Evolutionary conservation across 2,329 filamentous ascomycete species (phyloP).

Genomic region (Whalleya microplaca): DNA sequence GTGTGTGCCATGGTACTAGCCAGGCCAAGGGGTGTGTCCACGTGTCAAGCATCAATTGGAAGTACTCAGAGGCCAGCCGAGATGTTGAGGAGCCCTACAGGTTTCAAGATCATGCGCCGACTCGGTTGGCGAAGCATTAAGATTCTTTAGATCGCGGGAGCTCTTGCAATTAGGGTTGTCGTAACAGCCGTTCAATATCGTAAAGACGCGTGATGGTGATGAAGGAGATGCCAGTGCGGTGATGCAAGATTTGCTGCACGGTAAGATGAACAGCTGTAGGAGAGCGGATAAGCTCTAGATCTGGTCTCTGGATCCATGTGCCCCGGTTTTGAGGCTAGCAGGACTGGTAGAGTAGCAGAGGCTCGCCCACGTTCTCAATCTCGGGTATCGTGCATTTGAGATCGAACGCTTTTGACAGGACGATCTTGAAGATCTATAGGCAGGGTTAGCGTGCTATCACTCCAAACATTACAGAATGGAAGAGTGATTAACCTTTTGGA

Average conservation of each 20-base stretch:
- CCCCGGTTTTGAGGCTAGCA: conserved; percentile 39
- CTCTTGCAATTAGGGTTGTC: conserved; percentile 12
- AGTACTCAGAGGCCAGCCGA: not conserved
- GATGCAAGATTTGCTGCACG: not conserved
- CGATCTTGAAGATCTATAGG: conserved; percentile 98
- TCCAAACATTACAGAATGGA: not conserved
- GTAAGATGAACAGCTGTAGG: not conserved
- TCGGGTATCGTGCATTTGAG: conserved; percentile 98
- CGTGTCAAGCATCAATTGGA: conserved; percentile 4
- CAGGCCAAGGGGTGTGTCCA: not conserved
- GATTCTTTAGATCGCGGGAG: not conserved
- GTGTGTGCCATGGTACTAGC: conserved; percentile 2
- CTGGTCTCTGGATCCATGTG: not conserved
- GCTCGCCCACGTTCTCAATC: conserved; percentile 97
- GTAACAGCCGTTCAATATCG: conserved; percentile 24
- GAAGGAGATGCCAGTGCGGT: not conserved
- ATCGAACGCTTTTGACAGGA: conserved; percentile 97
- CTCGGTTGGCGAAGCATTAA: conserved; percentile 1
- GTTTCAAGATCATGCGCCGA: conserved; percentile 5
- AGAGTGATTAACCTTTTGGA: conserved; percentile 75
- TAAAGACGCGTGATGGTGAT: conserved; percentile 10
- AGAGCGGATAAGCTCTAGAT: not conserved
- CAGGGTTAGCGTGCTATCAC: conserved; percentile 10
- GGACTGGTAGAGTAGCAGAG: conserved; percentile 86
- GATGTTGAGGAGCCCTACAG: not conserved